Conservation (phyloP, 116 monocot genomes). For the Cymodocea nodosa region DNA sequence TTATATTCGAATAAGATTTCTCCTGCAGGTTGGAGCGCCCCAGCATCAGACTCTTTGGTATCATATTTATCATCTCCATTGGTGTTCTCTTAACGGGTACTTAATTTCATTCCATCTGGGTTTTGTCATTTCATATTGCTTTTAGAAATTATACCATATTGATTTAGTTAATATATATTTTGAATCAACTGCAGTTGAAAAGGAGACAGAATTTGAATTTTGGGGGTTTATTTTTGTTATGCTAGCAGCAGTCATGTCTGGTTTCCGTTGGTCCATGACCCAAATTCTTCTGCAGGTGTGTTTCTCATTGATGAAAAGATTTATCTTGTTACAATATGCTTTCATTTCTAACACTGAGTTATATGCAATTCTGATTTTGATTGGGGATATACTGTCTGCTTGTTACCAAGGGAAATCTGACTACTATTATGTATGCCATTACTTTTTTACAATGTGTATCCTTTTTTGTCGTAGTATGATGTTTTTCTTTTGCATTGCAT, state of each 20-base stretch:
- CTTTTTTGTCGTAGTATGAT: no score
- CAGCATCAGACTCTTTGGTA: conserved; percentile 71
- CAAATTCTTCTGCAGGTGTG: conserved; percentile 93
- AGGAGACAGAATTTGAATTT: conserved; percentile 78
- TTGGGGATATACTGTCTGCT: no score
- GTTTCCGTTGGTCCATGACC: conserved; percentile 93
- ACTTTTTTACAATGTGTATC: no score
- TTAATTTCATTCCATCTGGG: background rate
- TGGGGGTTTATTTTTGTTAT: conserved; percentile 92
- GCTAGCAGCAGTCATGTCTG: conserved; percentile 88
- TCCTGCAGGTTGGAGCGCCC: conserved; percentile 68
- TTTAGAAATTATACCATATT: background rate
- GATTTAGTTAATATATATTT: background rate
- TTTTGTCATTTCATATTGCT: background rate
- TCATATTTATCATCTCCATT: conserved; percentile 74
- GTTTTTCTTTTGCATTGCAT: background rate
- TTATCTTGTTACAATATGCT: background rate
- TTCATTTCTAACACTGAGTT: background rate
- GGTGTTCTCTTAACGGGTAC: conserved; percentile 88
- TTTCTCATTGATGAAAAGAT: background rate
- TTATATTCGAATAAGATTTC: no score
- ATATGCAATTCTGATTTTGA: background rate
- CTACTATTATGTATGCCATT: no score
- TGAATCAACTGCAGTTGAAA: conserved; percentile 45
- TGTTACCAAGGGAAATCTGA: no score